These are phyloP conservation scores for Dendrostoma leiphaemia DNA, from an alignment of 2,329 filamentous ascomycete species.

Conservation along the genomic window DNA sequence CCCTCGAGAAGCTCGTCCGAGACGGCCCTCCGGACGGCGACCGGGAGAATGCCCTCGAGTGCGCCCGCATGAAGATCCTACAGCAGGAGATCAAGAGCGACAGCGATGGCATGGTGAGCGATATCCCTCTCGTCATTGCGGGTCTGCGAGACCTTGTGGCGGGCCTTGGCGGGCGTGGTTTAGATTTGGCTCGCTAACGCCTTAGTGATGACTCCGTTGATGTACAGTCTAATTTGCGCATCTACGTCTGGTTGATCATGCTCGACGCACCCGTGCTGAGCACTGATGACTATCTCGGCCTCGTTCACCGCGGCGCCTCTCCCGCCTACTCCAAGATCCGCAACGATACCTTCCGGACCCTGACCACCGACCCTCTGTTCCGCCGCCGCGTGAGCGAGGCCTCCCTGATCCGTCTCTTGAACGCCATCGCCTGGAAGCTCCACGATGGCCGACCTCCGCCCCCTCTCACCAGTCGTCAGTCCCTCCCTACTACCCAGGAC, in stretches of 20 bases:
- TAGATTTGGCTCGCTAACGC: background rate
- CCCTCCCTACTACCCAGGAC: slow-evolving; percentile 28
- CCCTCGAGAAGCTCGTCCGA: slow-evolving; percentile 73
- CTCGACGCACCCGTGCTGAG: slow-evolving; percentile 82
- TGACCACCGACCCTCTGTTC: slow-evolving; percentile 96
- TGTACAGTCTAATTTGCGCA: slow-evolving; percentile 78
- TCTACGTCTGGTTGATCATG: slow-evolving; percentile 94
- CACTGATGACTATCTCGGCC: slow-evolving; percentile 83
- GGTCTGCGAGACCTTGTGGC: background rate
- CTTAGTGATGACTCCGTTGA: background rate
- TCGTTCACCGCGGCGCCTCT: slow-evolving; percentile 90
- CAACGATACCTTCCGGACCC: slow-evolving; percentile 95
- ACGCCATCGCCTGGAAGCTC: slow-evolving; percentile 91
- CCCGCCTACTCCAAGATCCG: slow-evolving; percentile 96
- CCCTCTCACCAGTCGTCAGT: slow-evolving; percentile 38
- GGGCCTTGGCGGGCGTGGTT: slow-evolving; percentile 1
- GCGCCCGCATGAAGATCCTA: slow-evolving; percentile 70
- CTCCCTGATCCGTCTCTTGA: slow-evolving; percentile 88
- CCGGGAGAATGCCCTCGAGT: slow-evolving; percentile 63
- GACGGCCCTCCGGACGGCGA: slow-evolving; percentile 77
- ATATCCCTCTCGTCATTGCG: background rate
- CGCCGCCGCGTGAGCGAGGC: slow-evolving; percentile 93
- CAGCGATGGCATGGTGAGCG: slow-evolving; percentile 73
- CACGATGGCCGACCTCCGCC: slow-evolving; percentile 63
- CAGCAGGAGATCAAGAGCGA: slow-evolving; percentile 74